Base-by-base conservation (phyloP, 768 basidiomycete species). In the Tricholoma furcatifolium region DNA sequence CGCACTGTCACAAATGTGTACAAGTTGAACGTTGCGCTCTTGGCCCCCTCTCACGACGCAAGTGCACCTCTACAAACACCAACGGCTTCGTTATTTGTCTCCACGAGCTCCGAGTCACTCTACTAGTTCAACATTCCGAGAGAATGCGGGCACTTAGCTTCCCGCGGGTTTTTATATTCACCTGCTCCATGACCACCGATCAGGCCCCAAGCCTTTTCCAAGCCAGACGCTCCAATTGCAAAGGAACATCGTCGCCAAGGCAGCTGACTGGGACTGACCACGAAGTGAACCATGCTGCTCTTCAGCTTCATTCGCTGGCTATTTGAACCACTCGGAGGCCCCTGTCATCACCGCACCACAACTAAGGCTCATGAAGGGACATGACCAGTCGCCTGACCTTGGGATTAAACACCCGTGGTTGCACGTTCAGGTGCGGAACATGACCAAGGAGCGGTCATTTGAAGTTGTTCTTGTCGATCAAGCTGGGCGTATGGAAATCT, bases 241-340 rank as follows among this genome's bases (percentile, higher is more conserved):
- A 64, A 4, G 68, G 84, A 39, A 75, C 88, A 38, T 61, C 68
- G 27, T 68, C 73, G 6, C 76, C 79, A 14, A 55, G 60, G 12
- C 51, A 68, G 31, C 18, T 35, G 8, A 42, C 48, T 35, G 52
- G 47, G 31, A 39, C 62, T 59, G 62, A 75, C 62, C 63, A 73
- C 46, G 47, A 64, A 30, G 71, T 90, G 5, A 70, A 75, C 53
- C 87, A 90, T 64, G 84, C 82, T 1, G 87, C 90, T 1, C 75
- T 92, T 10, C 88, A 92, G 56, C 76, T 92, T 43, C 90, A 91
- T 60, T 90, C 87, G 4, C 89, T 89, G 21, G 85, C 84, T 10
- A 60, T 90, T 34, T 76, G 70, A 47, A 83, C 74, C 47, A 79
- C 91, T 32, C 82, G 79, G 7, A 84, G 77, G 59, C 89, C 89